Conservation (phyloP, 345 rosid genomes). For the Acer negundo region DNA sequence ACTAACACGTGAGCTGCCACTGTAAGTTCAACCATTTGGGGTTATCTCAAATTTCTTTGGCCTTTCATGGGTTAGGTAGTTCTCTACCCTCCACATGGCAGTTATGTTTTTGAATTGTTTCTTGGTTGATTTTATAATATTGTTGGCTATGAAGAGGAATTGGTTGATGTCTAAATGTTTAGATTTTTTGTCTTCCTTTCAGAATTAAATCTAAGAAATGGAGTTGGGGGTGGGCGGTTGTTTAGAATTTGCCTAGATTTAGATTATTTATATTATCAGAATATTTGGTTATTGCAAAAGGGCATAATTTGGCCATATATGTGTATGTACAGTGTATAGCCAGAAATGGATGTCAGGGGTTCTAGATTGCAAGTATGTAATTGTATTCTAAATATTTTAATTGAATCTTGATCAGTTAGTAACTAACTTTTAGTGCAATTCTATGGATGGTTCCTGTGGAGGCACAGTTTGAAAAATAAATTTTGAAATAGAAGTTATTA, state of each 20-base stretch:
- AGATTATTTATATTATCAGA: not conserved
- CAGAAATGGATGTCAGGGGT: not conserved
- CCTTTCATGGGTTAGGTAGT: conserved; percentile 5
- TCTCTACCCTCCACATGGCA: conserved; percentile 3
- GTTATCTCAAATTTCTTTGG: conserved; percentile 13
- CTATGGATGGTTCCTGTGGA: no score
- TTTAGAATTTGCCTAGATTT: conserved; percentile 5
- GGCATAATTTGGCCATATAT: not conserved
- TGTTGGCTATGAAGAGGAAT: conserved; percentile 1
- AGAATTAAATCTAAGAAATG: not conserved
- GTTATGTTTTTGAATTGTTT: not conserved
- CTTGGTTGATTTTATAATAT: not conserved
- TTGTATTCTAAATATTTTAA: not conserved
- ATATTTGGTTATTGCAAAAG: not conserved
- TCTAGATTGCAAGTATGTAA: not conserved
- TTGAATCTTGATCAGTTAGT: not conserved
- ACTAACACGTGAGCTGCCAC: conserved; percentile 72
- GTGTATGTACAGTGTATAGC: not conserved
- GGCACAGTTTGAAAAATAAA: no score
- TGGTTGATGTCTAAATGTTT: conserved; percentile 13
- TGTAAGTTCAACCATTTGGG: conserved; percentile 54
- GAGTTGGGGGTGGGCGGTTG: not conserved
- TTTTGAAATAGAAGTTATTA: no score
- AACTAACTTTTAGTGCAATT: not conserved
- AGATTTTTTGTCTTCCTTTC: conserved; percentile 2